Evolutionary conservation across 192 early-diverging fungal genomes (phyloP).

Genomic region (Tieghemiomyces parasiticus): DNA sequence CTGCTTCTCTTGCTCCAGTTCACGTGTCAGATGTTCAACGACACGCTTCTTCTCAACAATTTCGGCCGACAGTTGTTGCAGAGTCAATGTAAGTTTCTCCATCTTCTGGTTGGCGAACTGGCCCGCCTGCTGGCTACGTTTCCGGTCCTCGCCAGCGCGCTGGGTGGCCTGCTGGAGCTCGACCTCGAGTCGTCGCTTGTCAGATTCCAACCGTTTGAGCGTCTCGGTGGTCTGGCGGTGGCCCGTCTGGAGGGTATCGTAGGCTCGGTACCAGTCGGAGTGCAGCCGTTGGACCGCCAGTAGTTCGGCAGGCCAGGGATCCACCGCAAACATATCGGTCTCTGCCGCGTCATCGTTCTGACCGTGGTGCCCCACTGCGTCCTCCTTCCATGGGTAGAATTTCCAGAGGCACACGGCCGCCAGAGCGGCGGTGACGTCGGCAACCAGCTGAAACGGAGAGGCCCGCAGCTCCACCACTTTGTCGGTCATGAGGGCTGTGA

Average conservation of each 20-base stretch:
- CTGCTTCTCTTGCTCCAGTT: not conserved
- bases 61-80: slow-evolving; percentile 3
- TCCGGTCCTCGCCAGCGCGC: not conserved
- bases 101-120: not conserved
- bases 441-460: not conserved
- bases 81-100: slow-evolving; percentile 4
- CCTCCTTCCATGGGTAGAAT: not conserved
- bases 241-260: not conserved
- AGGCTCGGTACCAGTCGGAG: not conserved
- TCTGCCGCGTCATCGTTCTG: not conserved
- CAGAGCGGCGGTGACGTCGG: not conserved
- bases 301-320: slow-evolving; percentile 1
- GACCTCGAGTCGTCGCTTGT: not conserved
- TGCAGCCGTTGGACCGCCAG: not conserved
- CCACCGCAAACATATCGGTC: not conserved
- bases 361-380: not conserved
- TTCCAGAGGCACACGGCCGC: slow-evolving; percentile 4
- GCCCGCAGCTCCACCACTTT: slow-evolving; percentile 1
- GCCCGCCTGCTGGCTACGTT: not conserved
- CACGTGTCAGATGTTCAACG: not conserved
- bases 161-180: not conserved
- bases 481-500: not conserved
- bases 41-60: slow-evolving; percentile 1
- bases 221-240: not conserved
- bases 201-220: not conserved